Evolutionary conservation across 2,329 filamentous ascomycete species (phyloP), one percentile per base, ranked within the genome.

Genomic region (Trichoderma atrobrunneum): DNA sequence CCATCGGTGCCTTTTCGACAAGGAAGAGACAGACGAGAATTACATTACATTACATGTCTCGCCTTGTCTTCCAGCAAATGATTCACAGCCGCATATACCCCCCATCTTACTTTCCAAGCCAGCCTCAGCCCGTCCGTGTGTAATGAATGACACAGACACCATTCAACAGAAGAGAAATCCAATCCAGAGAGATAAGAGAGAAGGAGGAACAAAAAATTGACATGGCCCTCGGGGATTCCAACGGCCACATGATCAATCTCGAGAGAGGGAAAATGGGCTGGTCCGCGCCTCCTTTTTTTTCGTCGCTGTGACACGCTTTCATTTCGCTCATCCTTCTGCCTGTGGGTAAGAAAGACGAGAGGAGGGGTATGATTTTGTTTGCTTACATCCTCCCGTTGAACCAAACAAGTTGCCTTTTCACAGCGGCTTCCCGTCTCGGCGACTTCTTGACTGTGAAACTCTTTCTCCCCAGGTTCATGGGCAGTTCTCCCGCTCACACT

Each of bases 321-420:
- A 57, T 56, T 51, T 69, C 57, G 57, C 66, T 54, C 66, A 62
- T 70, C 66, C 57, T 70, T 62, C 66, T 62, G 56, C 57, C 57
- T 69, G 56, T 61, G 57, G 66, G 57, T 39, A 61, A 61, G 66
- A 60, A 54, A 39, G 39, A 61, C 66, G 66, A 61, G 66, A 61
- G 28, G 36, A 51, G 66, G 66, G 21, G 66, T 39, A 43, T 39
- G 56, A 14, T 54, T 39, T 39, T 28, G 28, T 26, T 57, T 57
- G 54, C 24, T 59, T 69, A 57, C 51, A 30, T 36, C 48, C 64
- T 39, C 39, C 36, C n/a, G 66, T 26, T 32, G 39, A 54, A 30
- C 28, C 36, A 69, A 56, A 14, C n/a, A n/a, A 26, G n/a, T 12
- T 12, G 12, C 18, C 26, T 48, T 12, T 8, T 36, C 51, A 16